phyloP scores from a whole-genome alignment of 73 alveolate species.

The Durusdinium trenchii region DNA sequence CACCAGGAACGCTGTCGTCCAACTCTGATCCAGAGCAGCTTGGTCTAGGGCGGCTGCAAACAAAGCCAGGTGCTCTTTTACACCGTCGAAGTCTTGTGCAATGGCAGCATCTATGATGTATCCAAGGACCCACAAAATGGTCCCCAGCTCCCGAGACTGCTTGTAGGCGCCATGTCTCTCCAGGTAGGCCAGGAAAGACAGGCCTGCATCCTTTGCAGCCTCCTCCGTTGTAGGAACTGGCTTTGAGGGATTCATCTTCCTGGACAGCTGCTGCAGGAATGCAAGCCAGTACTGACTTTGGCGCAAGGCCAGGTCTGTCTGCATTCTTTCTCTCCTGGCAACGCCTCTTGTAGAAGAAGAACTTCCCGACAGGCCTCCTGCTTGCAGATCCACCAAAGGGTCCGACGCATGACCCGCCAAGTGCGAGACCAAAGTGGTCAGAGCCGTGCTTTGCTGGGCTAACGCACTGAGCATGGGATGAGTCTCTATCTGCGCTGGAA shows the following conservation, averaged over 20 bases:
- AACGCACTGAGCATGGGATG: not conserved
- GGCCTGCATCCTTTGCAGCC: not conserved
- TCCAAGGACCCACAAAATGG: not conserved
- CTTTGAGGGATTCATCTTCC: not conserved
- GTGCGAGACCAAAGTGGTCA: not conserved
- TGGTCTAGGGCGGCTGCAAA: not conserved
- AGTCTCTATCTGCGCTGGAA: not conserved
- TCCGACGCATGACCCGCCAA: not conserved
- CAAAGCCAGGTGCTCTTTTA: not conserved
- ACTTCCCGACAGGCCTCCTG: not conserved
- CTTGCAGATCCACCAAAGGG: not conserved
- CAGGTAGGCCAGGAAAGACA: not conserved
- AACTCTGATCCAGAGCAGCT: not conserved
- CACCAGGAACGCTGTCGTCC: not conserved
- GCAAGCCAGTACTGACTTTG: not conserved
- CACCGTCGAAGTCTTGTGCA: not conserved
- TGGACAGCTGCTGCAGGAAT: not conserved
- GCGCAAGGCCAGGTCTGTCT: not conserved
- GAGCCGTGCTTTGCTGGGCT: not conserved
- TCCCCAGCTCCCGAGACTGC: not conserved
- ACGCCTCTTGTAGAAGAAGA: constrained; percentile 7
- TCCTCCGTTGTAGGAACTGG: not conserved
- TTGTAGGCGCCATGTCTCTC: not conserved
- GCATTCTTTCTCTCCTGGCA: not conserved
- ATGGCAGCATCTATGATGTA: not conserved